phyloP scores from a whole-genome alignment of 179 eudicot genomes.

The Vitellaria paradoxa region DNA sequence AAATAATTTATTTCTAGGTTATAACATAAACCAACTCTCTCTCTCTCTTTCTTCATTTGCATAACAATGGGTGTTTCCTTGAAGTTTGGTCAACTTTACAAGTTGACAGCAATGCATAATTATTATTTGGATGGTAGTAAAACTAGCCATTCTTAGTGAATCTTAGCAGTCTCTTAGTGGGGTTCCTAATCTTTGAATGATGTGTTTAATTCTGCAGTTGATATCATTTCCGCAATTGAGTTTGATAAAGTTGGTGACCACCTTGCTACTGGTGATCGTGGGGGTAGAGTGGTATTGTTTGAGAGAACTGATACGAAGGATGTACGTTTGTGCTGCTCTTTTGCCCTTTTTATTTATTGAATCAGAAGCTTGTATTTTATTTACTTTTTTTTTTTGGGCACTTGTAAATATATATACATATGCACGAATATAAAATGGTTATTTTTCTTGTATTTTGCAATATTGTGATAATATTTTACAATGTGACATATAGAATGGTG shows the following conservation, averaged over 20 bases:
- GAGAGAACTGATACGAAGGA: conserved; percentile 50
- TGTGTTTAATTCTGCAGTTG: conserved; percentile 42
- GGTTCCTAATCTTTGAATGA: conserved; percentile 11
- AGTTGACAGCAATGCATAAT: not conserved
- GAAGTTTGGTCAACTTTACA: not conserved
- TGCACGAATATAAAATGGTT: too few relatives aligned
- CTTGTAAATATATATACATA: too few relatives aligned
- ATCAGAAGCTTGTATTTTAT: not conserved
- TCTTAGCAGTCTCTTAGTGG: not conserved
- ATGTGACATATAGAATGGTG: conserved; percentile 53
- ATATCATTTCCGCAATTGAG: conserved; percentile 68
- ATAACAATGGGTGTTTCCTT: not conserved
- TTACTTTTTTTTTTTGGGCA: too few relatives aligned
- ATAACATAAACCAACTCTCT: too few relatives aligned
- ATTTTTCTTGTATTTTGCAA: not conserved
- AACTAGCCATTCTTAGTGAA: not conserved
- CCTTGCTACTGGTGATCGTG: conserved; percentile 71
- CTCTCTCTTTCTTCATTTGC: too few relatives aligned
- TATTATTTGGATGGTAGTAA: not conserved
- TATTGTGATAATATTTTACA: not conserved
- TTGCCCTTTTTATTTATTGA: conserved; percentile 4
- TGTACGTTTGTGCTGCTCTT: conserved; percentile 28
- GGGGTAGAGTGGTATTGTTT: conserved; percentile 59
- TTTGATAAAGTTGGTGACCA: conserved; percentile 65
- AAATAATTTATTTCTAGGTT: too few relatives aligned